Conservation (phyloP, 1,284 basidiomycete species). For the Rhodotorula sp. region DNA sequence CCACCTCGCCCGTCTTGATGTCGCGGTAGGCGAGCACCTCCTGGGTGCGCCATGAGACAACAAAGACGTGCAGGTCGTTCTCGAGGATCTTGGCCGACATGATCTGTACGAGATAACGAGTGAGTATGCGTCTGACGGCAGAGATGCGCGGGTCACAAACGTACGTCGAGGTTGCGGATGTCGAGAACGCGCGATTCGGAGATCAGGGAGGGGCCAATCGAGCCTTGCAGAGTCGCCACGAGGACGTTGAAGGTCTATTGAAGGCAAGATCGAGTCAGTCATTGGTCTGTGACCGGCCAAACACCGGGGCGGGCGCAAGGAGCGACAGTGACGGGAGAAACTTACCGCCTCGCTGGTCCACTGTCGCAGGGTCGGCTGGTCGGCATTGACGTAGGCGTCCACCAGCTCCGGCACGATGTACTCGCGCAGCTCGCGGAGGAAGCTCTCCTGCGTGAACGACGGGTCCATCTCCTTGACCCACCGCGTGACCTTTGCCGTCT, state of each 20-base stretch:
- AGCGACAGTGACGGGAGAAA: not conserved
- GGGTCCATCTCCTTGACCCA: conserved; percentile 86
- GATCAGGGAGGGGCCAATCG: conserved; percentile 82
- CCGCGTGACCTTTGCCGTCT: conserved; percentile 89
- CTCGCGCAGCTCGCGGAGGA: conserved; percentile 88
- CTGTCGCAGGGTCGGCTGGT: conserved; percentile 76
- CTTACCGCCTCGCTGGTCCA: conserved; percentile 97
- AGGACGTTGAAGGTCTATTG: conserved; percentile 88
- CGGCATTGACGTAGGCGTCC: conserved; percentile 89
- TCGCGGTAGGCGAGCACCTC: conserved; percentile 92
- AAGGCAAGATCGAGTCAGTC: not conserved
- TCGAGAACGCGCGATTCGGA: conserved; percentile 90
- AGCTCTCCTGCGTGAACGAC: conserved; percentile 77
- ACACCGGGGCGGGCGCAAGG: not conserved
- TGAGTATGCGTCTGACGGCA: not conserved
- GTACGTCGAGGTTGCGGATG: conserved; percentile 89
- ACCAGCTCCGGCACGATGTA: conserved; percentile 98
- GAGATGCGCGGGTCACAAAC: conserved; percentile 46
- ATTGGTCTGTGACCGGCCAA: conserved; percentile 2
- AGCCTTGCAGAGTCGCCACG: conserved; percentile 96
- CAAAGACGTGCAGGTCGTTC: conserved; percentile 82
- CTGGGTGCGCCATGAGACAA: conserved; percentile 92
- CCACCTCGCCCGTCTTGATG: conserved; percentile 78
- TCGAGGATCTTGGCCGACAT: conserved; percentile 83
- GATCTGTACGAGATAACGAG: conserved; percentile 55